Percentiles rank a stretch among this genome's conserved stretches.
phyloP scores from a whole-genome alignment of 371 early-diverging fungal genomes.

The Mortierella sp. region DNA sequence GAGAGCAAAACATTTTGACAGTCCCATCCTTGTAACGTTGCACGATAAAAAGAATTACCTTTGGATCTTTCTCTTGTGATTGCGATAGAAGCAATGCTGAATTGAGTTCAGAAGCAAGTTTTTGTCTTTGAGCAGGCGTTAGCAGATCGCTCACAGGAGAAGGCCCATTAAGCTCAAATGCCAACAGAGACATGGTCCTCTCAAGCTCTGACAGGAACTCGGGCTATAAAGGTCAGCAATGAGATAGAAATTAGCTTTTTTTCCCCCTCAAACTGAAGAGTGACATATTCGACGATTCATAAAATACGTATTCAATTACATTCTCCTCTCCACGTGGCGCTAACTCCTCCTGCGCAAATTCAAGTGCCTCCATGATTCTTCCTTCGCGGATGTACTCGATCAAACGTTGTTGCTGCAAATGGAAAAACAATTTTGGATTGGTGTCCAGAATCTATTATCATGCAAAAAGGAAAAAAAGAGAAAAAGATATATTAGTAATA shows the following conservation, averaged over 20 bases:
- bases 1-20: no score
- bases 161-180: conserved; percentile 79
- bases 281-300: neutral
- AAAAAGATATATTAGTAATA: neutral
- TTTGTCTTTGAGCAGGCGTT: conserved; percentile 90
- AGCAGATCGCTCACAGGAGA: conserved; percentile 89
- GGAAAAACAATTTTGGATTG: conserved; percentile 94
- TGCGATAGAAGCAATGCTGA: conserved; percentile 91
- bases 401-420: conserved; percentile 94
- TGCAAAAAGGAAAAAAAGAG: conserved; percentile 15
- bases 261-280: neutral
- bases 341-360: conserved; percentile 97
- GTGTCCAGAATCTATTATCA: conserved; percentile 88
- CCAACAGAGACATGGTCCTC: conserved; percentile 94
- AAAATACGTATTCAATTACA: conserved; percentile 56
- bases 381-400: conserved; percentile 94
- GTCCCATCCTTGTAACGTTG: no score
- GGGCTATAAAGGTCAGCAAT: conserved; percentile 65
- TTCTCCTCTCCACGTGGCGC: conserved; percentile 96
- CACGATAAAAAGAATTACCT: conserved; percentile 45
- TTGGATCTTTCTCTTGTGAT: conserved; percentile 94
- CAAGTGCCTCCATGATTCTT: conserved; percentile 84
- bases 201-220: conserved; percentile 95
- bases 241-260: neutral
- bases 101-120: conserved; percentile 94